Evolutionary conservation across 805 yeast species (phyloP), one percentile per base, ranked within the genome.

Genomic region (Hanseniaspora vineae): DNA sequence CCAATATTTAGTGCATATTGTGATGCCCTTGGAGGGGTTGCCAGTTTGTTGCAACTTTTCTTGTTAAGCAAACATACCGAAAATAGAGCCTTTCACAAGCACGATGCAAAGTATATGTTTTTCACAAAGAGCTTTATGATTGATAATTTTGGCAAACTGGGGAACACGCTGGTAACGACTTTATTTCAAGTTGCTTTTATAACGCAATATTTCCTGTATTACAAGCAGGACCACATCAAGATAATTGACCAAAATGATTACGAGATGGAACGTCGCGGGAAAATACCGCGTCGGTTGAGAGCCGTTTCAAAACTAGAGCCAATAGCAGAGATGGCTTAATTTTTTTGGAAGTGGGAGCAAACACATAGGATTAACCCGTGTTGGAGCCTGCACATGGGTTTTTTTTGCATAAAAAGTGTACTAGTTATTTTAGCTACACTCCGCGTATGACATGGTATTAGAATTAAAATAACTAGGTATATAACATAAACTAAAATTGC

Each of bases 1-100:
- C 82, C 96, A 48, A 75, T 90, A 52, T 74, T 86, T 11, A 65
- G 71, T 2, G 66, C 66, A 1, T 46, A 56, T 5, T 49, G 68
- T 19, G 74, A 69, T 54, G 44, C 60, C 14, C 51, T 61, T 9
- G 74, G 74, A 14, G 68, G 72, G 15, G 17, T 61, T 8, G 63
- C 62, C 20, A 61, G 64, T 2, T 42, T 63, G 29, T 15, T 48
- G 18, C 67, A 63, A 44, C 46, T 64, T 23, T 20, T 58, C 13
- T 52, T 59, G 19, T 35, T 60, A 23, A 23, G 29, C 29, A 23
- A 23, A 8, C 8, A 23, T 23, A 23, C 29, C 8, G 29, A 23
- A 8, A 23, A 8, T 23, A 23, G 29, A 8, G 6, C 29, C 4
- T 23, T 23, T 23, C 29, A 23, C 29, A 23, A 4, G 8, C 29